Percentiles rank a stretch among this genome's conserved stretches.
Conservation (phyloP, 768 basidiomycete genomes). For the Trametes sanguinea region DNA sequence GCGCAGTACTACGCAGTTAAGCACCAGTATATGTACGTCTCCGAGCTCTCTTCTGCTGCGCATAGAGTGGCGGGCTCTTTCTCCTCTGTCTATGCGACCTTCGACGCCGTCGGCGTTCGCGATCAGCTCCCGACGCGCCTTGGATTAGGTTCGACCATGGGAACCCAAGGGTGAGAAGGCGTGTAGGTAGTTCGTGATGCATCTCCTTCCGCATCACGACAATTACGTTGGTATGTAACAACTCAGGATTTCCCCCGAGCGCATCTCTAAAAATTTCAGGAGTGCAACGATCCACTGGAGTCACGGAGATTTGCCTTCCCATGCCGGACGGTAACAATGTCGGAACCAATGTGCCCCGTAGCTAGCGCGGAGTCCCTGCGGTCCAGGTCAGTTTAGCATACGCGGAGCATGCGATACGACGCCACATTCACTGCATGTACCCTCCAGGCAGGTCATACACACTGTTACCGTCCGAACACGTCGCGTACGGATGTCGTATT, state of each 20-base stretch:
- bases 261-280: not conserved
- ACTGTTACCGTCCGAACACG: constrained; percentile 2
- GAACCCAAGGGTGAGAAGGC: constrained; percentile 1
- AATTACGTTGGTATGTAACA: constrained; percentile 18
- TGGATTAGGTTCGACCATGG: not conserved
- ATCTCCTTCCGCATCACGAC: constrained; percentile 4
- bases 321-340: not conserved
- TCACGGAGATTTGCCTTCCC: not conserved
- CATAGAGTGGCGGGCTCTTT: not conserved
- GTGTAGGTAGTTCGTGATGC: not conserved
- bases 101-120: not conserved
- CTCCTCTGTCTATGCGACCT: not conserved
- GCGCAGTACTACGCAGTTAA: constrained; percentile 22
- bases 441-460: not conserved
- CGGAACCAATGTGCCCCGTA: constrained; percentile 1
- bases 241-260: constrained; percentile 2
- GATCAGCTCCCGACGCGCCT: not conserved
- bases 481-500: constrained; percentile 3
- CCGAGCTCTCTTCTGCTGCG: constrained; percentile 8
- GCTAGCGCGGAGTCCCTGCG: not conserved
- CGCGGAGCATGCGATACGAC: not conserved
- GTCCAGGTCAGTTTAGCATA: constrained; percentile 6
- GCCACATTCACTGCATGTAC: not conserved
- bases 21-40: constrained; percentile 17
- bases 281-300: not conserved